phyloP scores from a whole-genome alignment of 1,284 basidiomycete species.

The Ganoderma meredithae region DNA sequence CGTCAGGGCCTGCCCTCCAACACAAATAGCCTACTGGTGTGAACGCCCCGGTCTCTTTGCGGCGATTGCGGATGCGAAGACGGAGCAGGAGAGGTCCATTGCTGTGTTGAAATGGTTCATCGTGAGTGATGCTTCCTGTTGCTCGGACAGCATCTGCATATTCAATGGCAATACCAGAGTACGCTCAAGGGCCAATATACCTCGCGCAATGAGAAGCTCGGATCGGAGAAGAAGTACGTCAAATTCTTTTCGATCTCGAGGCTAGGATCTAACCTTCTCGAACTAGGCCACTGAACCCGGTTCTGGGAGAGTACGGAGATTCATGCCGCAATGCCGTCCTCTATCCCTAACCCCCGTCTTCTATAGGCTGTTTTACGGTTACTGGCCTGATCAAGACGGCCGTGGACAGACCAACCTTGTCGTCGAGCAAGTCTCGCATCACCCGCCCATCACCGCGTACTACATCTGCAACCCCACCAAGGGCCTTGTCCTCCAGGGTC shows the following conservation, averaged over 20 bases:
- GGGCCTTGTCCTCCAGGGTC: conserved; percentile 84
- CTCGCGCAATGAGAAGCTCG: conserved; percentile 90
- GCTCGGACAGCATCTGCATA: neutral
- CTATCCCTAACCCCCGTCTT: neutral
- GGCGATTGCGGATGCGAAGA: conserved; percentile 79
- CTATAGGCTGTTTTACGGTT: conserved; percentile 85
- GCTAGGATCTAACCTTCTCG: neutral
- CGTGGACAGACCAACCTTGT: conserved; percentile 87
- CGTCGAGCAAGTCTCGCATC: conserved; percentile 98
- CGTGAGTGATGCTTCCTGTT: conserved; percentile 50
- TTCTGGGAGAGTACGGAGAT: conserved; percentile 85
- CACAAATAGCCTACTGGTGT: conserved; percentile 83
- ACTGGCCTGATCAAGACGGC: conserved; percentile 85
- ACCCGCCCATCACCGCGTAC: conserved; percentile 90
- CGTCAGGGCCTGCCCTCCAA: neutral
- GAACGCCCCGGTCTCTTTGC: conserved; percentile 88
- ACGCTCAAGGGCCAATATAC: conserved; percentile 97
- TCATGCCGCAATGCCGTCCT: conserved; percentile 28
- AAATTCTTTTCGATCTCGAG: conserved; percentile 5
- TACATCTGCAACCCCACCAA: conserved; percentile 87
- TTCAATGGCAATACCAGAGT: conserved; percentile 53
- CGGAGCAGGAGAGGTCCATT: conserved; percentile 75
- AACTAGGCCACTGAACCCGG: conserved; percentile 89
- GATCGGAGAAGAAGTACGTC: conserved; percentile 93
- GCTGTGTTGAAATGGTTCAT: conserved; percentile 93